Evolutionary conservation across 2,329 filamentous ascomycete species (phyloP), one percentile per base, ranked within the genome.

Genomic region (Scytalidium lignicola): DNA sequence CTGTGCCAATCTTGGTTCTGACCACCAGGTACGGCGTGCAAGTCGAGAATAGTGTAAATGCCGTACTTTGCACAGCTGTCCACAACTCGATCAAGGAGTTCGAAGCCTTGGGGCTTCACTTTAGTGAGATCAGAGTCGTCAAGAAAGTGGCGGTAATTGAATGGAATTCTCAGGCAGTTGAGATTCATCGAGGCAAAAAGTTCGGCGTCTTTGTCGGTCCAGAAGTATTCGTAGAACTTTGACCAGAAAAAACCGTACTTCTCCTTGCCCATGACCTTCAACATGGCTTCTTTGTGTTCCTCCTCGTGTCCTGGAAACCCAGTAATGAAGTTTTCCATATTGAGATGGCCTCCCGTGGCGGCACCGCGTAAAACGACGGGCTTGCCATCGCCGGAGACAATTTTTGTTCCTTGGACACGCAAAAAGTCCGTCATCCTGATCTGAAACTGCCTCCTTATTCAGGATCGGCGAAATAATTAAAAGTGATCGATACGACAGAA

Each of bases 281-380:
- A 65, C 64, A 83, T 72, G 1, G 76, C 73, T 2, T 70, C 70
- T 8, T 79, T 74, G 52, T 80, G 75, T 52, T 82, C 71, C 19
- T 69, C 69, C 58, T 83, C 80, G 45, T 80, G 76, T 17, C 77
- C 80, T 10, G 78, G 69, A 50, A 75, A 83, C n/a, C 80, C 80
- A 1, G 76, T 80, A 54, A 83, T 82, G 68, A 83, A 83, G 61
- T 82, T 82, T 62, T 81, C 78, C 75, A 79, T 79, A 49, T 46
- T 75, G 72, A 47, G n/a, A 3, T 46, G 20, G 18, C 28, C 21
- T 44, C 32, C 68, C 63, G 41, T 72, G 65, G 49, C 46, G 32
- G 53, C 52, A 18, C 54, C 54, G 44, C 51, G 51, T 19, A 56
- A 41, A 9, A 74, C 61, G 22, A 74, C 62, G 12, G 59, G 58